Conservation (phyloP, 495 filamentous ascomycete genomes). For the Neurospora sp. region DNA sequence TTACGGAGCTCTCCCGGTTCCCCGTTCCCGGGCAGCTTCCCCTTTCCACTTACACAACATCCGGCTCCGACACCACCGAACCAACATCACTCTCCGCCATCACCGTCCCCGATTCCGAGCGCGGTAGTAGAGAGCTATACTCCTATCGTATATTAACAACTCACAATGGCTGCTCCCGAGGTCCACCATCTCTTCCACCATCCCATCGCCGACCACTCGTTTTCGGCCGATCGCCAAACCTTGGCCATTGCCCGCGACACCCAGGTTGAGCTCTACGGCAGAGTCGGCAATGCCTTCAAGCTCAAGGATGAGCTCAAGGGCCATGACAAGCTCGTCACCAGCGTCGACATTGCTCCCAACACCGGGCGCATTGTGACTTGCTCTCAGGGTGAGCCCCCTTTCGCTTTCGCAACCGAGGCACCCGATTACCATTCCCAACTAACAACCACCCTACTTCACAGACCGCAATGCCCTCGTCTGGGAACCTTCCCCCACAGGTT, state of each 20-base stretch:
- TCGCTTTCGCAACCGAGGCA: too few relatives aligned
- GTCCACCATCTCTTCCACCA: constrained; percentile 95
- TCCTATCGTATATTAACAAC: constrained; percentile 70
- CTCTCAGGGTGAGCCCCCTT: constrained; percentile 61
- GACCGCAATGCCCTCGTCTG: constrained; percentile 97
- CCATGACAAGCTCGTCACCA: constrained; percentile 93
- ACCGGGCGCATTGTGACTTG: constrained; percentile 93
- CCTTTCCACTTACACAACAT: not conserved
- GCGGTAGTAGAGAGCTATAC: constrained; percentile 97
- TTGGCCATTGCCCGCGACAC: constrained; percentile 88
- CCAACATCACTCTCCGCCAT: constrained; percentile 5
- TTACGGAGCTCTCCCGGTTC: not conserved
- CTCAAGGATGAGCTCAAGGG: constrained; percentile 87
- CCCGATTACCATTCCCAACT: not conserved
- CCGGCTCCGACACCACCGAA: constrained; percentile 2
- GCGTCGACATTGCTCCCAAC: constrained; percentile 87
- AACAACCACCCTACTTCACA: constrained; percentile 24
- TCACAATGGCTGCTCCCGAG: constrained; percentile 70
- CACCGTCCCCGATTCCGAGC: not conserved
- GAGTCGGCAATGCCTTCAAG: constrained; percentile 63
- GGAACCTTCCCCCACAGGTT: constrained; percentile 82
- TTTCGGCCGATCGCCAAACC: constrained; percentile 81
- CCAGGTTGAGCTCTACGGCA: constrained; percentile 79
- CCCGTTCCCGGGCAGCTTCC: not conserved
- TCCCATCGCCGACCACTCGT: constrained; percentile 95